Percentiles rank a stretch among this genome's conserved stretches.
Evolutionary conservation across 768 basidiomycete species (phyloP).

Genomic region (Filobasidium wieringae): DNA sequence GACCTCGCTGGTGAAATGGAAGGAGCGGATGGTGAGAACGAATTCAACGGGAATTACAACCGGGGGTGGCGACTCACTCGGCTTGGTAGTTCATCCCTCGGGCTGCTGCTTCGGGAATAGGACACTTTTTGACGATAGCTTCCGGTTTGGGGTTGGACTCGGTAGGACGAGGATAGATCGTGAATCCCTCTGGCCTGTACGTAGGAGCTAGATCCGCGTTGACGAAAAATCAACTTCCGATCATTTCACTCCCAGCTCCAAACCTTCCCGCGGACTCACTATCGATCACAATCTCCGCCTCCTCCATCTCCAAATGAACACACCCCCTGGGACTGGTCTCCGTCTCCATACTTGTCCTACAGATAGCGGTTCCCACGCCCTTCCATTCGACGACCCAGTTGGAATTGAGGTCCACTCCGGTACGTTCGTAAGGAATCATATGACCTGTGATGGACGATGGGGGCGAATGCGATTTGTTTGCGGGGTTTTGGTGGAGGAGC

Average conservation of each 20-base stretch:
- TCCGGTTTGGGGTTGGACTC: conserved; percentile 8
- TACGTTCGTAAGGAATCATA: conserved; percentile 66
- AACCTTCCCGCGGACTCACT: no score
- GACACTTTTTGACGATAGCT: conserved; percentile 47
- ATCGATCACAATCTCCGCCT: conserved; percentile 55
- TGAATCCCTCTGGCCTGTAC: conserved; percentile 56
- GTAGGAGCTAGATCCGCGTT: conserved; percentile 43
- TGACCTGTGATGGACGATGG: conserved; percentile 55
- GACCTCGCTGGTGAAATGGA: conserved; percentile 45
- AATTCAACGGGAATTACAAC: background rate
- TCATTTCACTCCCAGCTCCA: background rate
- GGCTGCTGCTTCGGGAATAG: conserved; percentile 39
- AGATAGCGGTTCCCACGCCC: conserved; percentile 46
- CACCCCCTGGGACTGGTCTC: conserved; percentile 18
- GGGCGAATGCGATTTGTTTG: conserved; percentile 47
- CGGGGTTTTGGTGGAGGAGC: conserved; percentile 63
- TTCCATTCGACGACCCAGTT: conserved; percentile 62
- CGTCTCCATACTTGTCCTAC: conserved; percentile 22
- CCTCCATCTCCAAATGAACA: conserved; percentile 56
- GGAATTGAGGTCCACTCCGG: conserved; percentile 67
- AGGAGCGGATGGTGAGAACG: background rate
- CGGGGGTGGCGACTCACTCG: conserved; percentile 39
- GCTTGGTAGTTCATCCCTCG: conserved; percentile 75
- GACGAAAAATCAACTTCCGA: background rate
- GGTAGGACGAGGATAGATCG: conserved; percentile 49